Evolutionary conservation across 1,284 basidiomycete species (phyloP), one percentile per base, ranked within the genome.

Genomic region (Tausonia pullulans): DNA sequence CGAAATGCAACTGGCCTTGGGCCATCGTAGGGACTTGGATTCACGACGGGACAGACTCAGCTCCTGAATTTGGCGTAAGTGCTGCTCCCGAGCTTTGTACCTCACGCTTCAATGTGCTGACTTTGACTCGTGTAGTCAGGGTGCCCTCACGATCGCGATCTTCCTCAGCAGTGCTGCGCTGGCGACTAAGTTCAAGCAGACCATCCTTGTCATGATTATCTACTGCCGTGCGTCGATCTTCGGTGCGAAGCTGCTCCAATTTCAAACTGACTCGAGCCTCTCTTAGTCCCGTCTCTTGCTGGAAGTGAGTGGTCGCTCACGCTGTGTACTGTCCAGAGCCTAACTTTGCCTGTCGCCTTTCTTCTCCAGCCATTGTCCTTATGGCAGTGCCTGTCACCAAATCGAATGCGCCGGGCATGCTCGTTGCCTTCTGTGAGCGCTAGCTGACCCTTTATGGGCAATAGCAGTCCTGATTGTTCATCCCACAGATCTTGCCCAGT

Each of bases 401-500:
- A 8, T 62, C 54, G 43, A 59, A 59, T 44, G 70, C 70, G 2
- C 60, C 67, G 0, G 70, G 70, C 1, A 58, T 70, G 55, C 61
- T 71, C 10, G 51, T 74, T 14, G 69, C 62, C 3, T 71, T 74
- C 61, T 73, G 71, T 54, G 11, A 68, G 45, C 67, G 64, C 65
- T 68, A 59, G 61, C 68, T 67, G 58, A 60, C 61, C 67, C 70
- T 63, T 68, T 69, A 62, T 46, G 9, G 11, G 13, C 57, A 56
- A 11, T 10, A 39, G 27, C 13, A 11, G 39, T 14, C 10, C 13
- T 61, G 45, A 61, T 1, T 3, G 9, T 14, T 43, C 57, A 55
- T 39, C 43, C 58, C 27, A 27, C 27, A 27, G 27, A 27, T 27
- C 27, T 27, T 27, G 27, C 27, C 27, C 58, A 58, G 51, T 57